Conservation (phyloP, 2,329 filamentous ascomycete genomes). For the Diplodia corticola region DNA sequence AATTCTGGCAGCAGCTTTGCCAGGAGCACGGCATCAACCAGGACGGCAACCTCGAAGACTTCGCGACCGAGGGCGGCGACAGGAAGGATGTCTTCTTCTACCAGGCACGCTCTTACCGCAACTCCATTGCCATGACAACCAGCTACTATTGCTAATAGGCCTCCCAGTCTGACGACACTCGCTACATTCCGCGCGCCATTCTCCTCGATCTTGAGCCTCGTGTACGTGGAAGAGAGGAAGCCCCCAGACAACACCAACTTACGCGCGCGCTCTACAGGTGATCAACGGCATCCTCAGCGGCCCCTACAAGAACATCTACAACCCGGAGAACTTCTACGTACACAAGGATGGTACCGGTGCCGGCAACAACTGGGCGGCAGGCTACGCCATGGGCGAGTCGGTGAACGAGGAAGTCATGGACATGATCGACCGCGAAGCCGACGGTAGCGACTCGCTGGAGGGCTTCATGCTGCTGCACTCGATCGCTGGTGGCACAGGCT, state of each 20-base stretch:
- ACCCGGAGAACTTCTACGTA: slow-evolving; percentile 98
- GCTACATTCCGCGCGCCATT: slow-evolving; percentile 96
- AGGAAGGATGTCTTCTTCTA: slow-evolving; percentile 99
- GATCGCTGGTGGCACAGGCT: slow-evolving; percentile 94
- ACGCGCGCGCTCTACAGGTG: slow-evolving; percentile 53
- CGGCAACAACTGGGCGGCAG: slow-evolving; percentile 97
- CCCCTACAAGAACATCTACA: slow-evolving; percentile 98
- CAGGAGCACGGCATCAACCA: slow-evolving; percentile 97
- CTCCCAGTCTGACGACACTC: slow-evolving; percentile 84
- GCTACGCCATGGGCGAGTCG: slow-evolving; percentile 86
- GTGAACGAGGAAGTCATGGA: slow-evolving; percentile 98
- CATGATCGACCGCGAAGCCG: slow-evolving; percentile 98
- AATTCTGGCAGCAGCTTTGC: slow-evolving; percentile 99
- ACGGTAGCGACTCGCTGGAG: slow-evolving; percentile 96
- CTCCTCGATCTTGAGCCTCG: slow-evolving; percentile 92
- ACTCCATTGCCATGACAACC: not conserved
- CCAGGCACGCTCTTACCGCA: slow-evolving; percentile 50
- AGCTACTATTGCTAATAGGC: not conserved
- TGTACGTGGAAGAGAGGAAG: slow-evolving; percentile 48
- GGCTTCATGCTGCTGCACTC: slow-evolving; percentile 99
- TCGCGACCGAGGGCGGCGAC: slow-evolving; percentile 95
- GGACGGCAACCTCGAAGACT: slow-evolving; percentile 95
- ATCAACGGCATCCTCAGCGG: slow-evolving; percentile 91
- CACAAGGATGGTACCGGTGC: slow-evolving; percentile 91
- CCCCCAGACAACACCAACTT: not conserved